Conservation (phyloP, 306 rosid genomes). For the Trifolium dubium region DNA sequence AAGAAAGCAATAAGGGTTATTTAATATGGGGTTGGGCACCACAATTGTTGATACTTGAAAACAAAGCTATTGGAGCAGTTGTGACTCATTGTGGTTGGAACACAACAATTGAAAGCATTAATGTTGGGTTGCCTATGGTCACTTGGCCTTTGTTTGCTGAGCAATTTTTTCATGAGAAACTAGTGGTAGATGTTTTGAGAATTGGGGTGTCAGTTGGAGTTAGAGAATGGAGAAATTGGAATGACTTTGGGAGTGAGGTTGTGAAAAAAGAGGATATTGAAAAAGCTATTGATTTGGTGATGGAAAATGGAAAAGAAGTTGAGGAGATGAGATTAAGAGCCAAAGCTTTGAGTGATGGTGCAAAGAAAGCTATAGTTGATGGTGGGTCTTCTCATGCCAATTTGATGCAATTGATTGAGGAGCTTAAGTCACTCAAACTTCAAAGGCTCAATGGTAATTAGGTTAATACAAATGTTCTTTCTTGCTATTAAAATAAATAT, state of each 20-base stretch:
- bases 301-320: conserved; percentile 7
- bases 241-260: not conserved
- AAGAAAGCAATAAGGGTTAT: too few relatives aligned
- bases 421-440: not conserved
- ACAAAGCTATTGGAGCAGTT: not conserved
- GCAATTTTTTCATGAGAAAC: not conserved
- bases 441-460: conserved; percentile 3
- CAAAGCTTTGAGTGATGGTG: conserved; percentile 9
- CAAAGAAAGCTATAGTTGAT: conserved; percentile 7
- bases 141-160: conserved; percentile 12
- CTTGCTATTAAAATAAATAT: not conserved
- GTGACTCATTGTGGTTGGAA: conserved; percentile 1
- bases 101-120: not conserved
- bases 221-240: not conserved
- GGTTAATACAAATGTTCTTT: not conserved
- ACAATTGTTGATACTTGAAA: conserved; percentile 5
- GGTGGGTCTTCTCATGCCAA: conserved; percentile 14
- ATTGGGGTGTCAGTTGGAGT: not conserved
- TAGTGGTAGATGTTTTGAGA: not conserved
- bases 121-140: not conserved
- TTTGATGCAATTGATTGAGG: not conserved
- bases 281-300: conserved; percentile 5
- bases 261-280: not conserved
- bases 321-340: conserved; percentile 5
- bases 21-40: too few relatives aligned